phyloP scores from a whole-genome alignment of 2,329 filamentous ascomycete genomes.

The Chaetomiaceae sp. region DNA sequence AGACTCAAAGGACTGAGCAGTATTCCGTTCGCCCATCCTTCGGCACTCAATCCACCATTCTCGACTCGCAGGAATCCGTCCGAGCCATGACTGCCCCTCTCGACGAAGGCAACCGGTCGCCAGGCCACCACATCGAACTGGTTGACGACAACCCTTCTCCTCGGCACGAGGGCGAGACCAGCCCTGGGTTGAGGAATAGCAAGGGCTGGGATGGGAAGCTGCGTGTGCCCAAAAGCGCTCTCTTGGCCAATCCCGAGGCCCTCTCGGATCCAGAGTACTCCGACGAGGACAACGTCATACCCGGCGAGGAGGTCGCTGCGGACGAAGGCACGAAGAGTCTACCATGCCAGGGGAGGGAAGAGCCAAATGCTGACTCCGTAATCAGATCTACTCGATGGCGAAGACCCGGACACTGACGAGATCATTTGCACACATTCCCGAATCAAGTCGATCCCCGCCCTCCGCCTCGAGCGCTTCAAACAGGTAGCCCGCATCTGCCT shows the following conservation, averaged over 20 bases:
- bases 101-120: slow-evolving; percentile 32
- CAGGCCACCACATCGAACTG: slow-evolving; percentile 44
- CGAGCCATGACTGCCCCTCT: slow-evolving; percentile 37
- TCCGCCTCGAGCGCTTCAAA: slow-evolving; percentile 78
- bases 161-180: slow-evolving; percentile 37
- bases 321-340: slow-evolving; percentile 59
- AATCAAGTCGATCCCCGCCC: slow-evolving; percentile 67
- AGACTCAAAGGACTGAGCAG: no score
- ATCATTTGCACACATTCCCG: slow-evolving; percentile 89
- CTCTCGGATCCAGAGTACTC: slow-evolving; percentile 82
- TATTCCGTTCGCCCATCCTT: no score
- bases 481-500: slow-evolving; percentile 75
- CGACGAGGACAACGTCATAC: slow-evolving; percentile 60
- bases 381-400: slow-evolving; percentile 57
- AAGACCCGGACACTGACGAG: slow-evolving; percentile 60
- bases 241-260: slow-evolving; percentile 71
- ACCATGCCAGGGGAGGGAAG: no score
- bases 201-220: slow-evolving; percentile 82
- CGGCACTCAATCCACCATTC: slow-evolving; percentile 20
- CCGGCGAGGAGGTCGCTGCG: slow-evolving; percentile 68
- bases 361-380: slow-evolving; percentile 3
- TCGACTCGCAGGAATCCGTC: neutral
- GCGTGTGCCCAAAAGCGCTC: slow-evolving; percentile 62
- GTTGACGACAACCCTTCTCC: slow-evolving; percentile 37
- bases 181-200: slow-evolving; percentile 49